Evolutionary conservation across 2,329 filamentous ascomycete genomes (phyloP).

Genomic region (Aspergillus sp.): DNA sequence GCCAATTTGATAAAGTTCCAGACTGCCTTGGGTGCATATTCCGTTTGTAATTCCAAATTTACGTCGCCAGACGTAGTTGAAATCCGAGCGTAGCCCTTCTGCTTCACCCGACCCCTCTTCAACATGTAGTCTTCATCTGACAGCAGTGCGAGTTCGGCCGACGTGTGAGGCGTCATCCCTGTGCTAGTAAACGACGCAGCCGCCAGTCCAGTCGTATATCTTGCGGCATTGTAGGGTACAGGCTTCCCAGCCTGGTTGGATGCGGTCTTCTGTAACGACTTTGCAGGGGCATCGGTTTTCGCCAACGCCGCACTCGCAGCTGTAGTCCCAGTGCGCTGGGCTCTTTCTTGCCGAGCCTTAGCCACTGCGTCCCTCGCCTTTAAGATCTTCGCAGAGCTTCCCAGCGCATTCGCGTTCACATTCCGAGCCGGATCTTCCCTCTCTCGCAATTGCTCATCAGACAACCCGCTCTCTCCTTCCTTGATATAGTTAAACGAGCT

Average conservation of each 20-base stretch:
- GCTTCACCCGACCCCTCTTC: conserved; percentile 82
- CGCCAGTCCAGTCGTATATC: conserved; percentile 85
- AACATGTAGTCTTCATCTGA: conserved; percentile 97
- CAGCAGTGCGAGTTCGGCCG: conserved; percentile 78
- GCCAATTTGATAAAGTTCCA: conserved; percentile 94
- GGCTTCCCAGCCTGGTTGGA: conserved; percentile 33
- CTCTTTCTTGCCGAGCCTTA: conserved; percentile 74
- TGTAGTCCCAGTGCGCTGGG: conserved; percentile 59
- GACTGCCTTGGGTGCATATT: conserved; percentile 86
- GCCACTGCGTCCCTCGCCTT: conserved; percentile 94
- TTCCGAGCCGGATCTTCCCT: conserved; percentile 57
- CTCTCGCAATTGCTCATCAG: conserved; percentile 69
- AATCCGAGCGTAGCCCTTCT: conserved; percentile 87
- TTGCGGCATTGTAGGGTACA: conserved; percentile 76
- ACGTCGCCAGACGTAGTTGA: conserved; percentile 81
- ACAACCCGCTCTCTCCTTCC: conserved; percentile 71
- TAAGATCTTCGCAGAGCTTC: conserved; percentile 77
- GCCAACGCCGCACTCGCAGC: conserved; percentile 26
- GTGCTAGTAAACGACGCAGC: conserved; percentile 96
- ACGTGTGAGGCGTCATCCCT: conserved; percentile 87
- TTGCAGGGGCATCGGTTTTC: conserved; percentile 20
- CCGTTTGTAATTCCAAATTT: conserved; percentile 85
- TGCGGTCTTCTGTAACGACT: conserved; percentile 22
- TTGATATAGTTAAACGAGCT: conserved; percentile 86
- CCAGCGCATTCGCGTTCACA: conserved; percentile 78